Evolutionary conservation across 257 asterid genomes (phyloP), one percentile per base, ranked within the genome.

Genomic region (Oldenlandia corymbosa): DNA sequence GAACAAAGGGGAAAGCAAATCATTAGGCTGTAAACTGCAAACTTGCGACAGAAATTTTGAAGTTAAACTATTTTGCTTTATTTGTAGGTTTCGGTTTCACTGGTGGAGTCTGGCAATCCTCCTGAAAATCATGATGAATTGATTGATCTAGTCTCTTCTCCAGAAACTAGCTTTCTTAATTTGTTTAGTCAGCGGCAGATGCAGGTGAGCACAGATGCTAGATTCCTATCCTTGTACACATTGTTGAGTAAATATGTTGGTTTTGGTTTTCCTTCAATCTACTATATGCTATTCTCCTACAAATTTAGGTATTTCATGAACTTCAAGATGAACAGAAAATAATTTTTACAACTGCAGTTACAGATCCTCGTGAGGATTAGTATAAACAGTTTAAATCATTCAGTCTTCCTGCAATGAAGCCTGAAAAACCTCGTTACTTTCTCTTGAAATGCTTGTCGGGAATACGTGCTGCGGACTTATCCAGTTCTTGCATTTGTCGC

Each of bases 171-270:
- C 60, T 82, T 80, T 71, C 85, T 93, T 71, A 79, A 68, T 79
- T 79, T 93, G 75, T 93, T 90, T 80, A 93, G 99, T 83, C 96
- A 81, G 84, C 86, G 78, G 27, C 99, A 93, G 71, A 72, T 93
- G 80, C 95, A 90, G 97, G 99, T 93, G 71, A 69, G 74, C 20
- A 16, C 10, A 24, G 56, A 56, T 7, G 7, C 34, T 3, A 54
- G 18, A 7, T 27, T 65, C 11, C 13, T 10, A 5, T 41, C 11
- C 45, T 41, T 41, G n/a, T n/a, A n/a, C n/a, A n/a, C n/a, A n/a
- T n/a, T n/a, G n/a, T n/a, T n/a, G n/a, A n/a, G n/a, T n/a, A n/a
- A n/a, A n/a, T n/a, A n/a, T n/a, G n/a, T n/a, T n/a, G n/a, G n/a
- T n/a, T n/a, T n/a, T n/a, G n/a, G n/a, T n/a, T n/a, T n/a, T n/a